These are phyloP conservation scores for Leishmania martiniquensis DNA, from an alignment of 208 protist species.

Conservation along the genomic window DNA sequence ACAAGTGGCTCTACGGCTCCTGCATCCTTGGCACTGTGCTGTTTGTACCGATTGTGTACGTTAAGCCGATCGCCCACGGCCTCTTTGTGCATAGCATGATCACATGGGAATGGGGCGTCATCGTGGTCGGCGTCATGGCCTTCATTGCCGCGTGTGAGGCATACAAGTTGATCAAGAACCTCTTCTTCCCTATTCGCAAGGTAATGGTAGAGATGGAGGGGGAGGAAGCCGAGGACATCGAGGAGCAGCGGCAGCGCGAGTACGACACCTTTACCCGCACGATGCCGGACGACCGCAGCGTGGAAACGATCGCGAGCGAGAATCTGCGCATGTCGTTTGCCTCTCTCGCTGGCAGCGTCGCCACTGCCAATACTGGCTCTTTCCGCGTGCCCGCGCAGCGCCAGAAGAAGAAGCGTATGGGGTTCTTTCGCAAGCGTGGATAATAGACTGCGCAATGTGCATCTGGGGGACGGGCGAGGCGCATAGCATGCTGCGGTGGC, in stretches of 20 bases:
- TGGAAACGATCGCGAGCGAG: constrained; percentile 77
- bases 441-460: neutral
- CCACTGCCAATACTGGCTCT: constrained; percentile 51
- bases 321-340: constrained; percentile 89
- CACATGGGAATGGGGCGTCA: constrained; percentile 87
- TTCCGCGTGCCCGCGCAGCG: constrained; percentile 50
- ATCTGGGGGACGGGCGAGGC: neutral
- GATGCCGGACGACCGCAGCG: constrained; percentile 50
- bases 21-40: constrained; percentile 50
- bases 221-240: constrained; percentile 39
- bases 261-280: constrained; percentile 68
- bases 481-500: neutral
- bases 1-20: constrained; percentile 80
- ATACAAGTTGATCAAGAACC: constrained; percentile 90
- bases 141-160: constrained; percentile 70
- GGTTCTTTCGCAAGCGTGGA: constrained; percentile 24
- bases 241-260: constrained; percentile 58
- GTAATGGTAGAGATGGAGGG: constrained; percentile 34
- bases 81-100: constrained; percentile 85
- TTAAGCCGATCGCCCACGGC: constrained; percentile 61
- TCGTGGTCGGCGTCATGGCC: constrained; percentile 51
- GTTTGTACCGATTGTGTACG: constrained; percentile 83
- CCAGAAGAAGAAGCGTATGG: constrained; percentile 43
- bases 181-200: constrained; percentile 64
- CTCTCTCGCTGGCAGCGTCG: constrained; percentile 63